These are phyloP conservation scores for Lotmaria passim DNA, from an alignment of 208 protist genomes.

Conservation along the genomic window DNA sequence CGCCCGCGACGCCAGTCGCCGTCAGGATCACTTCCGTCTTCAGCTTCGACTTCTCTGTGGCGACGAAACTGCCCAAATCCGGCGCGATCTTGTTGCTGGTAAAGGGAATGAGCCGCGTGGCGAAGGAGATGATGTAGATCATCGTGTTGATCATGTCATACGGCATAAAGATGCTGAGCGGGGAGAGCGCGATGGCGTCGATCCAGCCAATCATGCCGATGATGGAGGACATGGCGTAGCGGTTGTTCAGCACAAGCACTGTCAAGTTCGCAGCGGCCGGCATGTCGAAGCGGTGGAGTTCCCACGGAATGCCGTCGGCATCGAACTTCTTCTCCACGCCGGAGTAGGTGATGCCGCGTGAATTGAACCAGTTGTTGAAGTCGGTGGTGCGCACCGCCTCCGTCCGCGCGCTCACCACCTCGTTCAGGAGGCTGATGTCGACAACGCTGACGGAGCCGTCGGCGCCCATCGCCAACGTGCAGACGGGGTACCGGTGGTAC, in stretches of 20 bases:
- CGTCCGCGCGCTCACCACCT: slow-evolving; percentile 44
- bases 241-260: slow-evolving; percentile 61
- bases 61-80: slow-evolving; percentile 38
- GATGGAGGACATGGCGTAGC: slow-evolving; percentile 55
- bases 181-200: slow-evolving; percentile 65
- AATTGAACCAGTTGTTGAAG: slow-evolving; percentile 68
- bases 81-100: slow-evolving; percentile 22
- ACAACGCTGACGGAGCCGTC: slow-evolving; percentile 45
- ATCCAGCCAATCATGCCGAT: slow-evolving; percentile 60
- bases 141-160: slow-evolving; percentile 50
- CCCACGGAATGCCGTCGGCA: slow-evolving; percentile 39
- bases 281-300: slow-evolving; percentile 48
- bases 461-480: slow-evolving; percentile 42
- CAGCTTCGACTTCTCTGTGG: slow-evolving; percentile 5
- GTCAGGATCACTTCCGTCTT: slow-evolving; percentile 45
- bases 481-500: slow-evolving; percentile 79
- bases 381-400: slow-evolving; percentile 31
- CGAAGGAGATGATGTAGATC: slow-evolving; percentile 61
- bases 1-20: slow-evolving; percentile 54
- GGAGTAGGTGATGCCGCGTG: slow-evolving; percentile 42
- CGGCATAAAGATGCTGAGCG: slow-evolving; percentile 72
- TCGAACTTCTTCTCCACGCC: slow-evolving; percentile 36
- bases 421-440: slow-evolving; percentile 62
- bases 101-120: slow-evolving; percentile 52
- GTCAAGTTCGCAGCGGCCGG: slow-evolving; percentile 39